phyloP scores from a whole-genome alignment of 108 stramenopile species.

The Nitzschia palea region DNA sequence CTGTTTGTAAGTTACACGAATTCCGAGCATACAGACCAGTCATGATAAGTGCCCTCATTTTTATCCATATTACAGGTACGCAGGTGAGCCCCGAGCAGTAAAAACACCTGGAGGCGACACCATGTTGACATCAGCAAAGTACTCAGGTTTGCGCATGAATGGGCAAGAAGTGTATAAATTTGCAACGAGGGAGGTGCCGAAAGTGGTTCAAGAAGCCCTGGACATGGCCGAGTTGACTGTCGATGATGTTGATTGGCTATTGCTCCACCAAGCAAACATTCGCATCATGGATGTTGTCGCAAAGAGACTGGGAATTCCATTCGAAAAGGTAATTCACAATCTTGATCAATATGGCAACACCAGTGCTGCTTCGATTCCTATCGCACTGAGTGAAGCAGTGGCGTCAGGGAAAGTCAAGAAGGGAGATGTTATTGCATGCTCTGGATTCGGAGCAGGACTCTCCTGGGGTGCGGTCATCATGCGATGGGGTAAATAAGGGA shows the following conservation, averaged over 20 bases:
- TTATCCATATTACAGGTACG: slow-evolving; percentile 58
- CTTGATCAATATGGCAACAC: slow-evolving; percentile 93
- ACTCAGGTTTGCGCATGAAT: slow-evolving; percentile 86
- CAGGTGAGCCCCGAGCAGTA: slow-evolving; percentile 62
- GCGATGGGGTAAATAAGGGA: slow-evolving; percentile 73
- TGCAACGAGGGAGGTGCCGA: slow-evolving; percentile 93
- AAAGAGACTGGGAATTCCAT: slow-evolving; percentile 85
- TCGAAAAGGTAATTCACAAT: slow-evolving; percentile 94
- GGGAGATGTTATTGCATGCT: slow-evolving; percentile 96
- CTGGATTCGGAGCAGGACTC: slow-evolving; percentile 98
- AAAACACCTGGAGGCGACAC: slow-evolving; percentile 74
- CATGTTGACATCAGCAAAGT: slow-evolving; percentile 68
- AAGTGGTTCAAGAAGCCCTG: slow-evolving; percentile 87
- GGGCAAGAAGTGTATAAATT: slow-evolving; percentile 96
- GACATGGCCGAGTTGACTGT: slow-evolving; percentile 84
- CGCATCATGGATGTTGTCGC: slow-evolving; percentile 97
- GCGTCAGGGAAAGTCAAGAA: slow-evolving; percentile 88
- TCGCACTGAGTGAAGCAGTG: slow-evolving; percentile 95
- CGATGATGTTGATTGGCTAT: slow-evolving; percentile 91
- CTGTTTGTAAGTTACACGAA: slow-evolving; percentile 82
- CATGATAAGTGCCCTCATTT: not conserved
- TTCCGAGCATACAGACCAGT: no score
- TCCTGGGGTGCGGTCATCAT: slow-evolving; percentile 96
- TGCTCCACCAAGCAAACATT: slow-evolving; percentile 97
- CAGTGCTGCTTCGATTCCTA: slow-evolving; percentile 90